A percentile compares a stretch with the other conserved stretches of the same genome.
phyloP scores from a whole-genome alignment of 2,329 filamentous ascomycete genomes.

The Lecanoromycetidae sp. region DNA sequence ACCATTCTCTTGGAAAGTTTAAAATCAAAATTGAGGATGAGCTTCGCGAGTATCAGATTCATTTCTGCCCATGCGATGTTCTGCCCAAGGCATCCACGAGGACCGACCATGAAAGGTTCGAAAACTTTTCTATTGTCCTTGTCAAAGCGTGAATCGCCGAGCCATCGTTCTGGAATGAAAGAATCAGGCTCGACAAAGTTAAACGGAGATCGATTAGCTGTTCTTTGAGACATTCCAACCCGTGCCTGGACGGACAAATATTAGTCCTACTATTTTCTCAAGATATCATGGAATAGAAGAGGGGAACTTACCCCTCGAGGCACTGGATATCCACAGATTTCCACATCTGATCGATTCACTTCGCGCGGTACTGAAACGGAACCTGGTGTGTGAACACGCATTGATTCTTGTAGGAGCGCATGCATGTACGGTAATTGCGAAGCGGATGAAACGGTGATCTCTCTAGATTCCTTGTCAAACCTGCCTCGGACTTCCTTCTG shows the following conservation, averaged over 20 bases:
- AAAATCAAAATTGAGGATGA: slow-evolving; percentile 23
- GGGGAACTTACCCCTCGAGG: slow-evolving; percentile 10
- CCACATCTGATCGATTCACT: slow-evolving; percentile 9
- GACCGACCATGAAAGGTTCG: slow-evolving; percentile 20
- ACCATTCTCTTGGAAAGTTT: slow-evolving; percentile 8
- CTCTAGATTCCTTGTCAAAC: slow-evolving; percentile 15
- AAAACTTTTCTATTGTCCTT: slow-evolving; percentile 17
- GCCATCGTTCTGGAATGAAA: slow-evolving; percentile 24
- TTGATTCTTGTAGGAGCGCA: slow-evolving; percentile 31
- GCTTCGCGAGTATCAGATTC: slow-evolving; percentile 22
- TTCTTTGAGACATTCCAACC: slow-evolving; percentile 9
- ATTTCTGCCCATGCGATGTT: slow-evolving; percentile 24
- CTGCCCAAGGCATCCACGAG: slow-evolving; percentile 14
- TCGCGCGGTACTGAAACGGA: slow-evolving; percentile 9
- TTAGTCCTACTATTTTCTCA: too few relatives aligned
- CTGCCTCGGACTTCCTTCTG: slow-evolving; percentile 16
- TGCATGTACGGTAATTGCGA: slow-evolving; percentile 27
- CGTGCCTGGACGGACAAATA: too few relatives aligned
- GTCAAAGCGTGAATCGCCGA: slow-evolving; percentile 19
- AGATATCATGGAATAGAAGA: too few relatives aligned
- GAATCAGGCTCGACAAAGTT: slow-evolving; percentile 22
- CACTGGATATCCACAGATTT: slow-evolving; percentile 5
- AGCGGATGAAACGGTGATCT: slow-evolving; percentile 7
- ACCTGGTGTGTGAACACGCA: slow-evolving; percentile 22
- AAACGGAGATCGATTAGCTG: slow-evolving; percentile 11